Evolutionary conservation across 352 stramenopile species (phyloP), one percentile per base, ranked within the genome.

Genomic region (Pythium apleroticum): DNA sequence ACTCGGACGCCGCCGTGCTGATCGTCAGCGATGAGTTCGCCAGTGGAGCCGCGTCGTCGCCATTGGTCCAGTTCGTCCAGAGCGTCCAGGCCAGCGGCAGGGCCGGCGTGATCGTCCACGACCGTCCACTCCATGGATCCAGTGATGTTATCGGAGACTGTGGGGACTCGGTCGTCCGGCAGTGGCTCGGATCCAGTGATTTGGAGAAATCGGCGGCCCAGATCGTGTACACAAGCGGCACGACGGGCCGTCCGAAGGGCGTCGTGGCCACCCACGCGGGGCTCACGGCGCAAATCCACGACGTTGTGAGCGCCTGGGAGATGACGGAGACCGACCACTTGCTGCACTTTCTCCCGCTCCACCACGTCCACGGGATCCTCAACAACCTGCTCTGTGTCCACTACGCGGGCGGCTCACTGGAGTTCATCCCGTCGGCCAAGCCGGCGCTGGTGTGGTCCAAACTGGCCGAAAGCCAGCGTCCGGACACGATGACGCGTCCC

Each of bases 351-450:
- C 54, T 98, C 9, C 92, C 92, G 20, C 66, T 98, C 27, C 90
- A 98, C 58, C 92, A 97, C 61, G 78, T 97, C 8, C 91, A 98
- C 69, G 91, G 90, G 24, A 80, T 97, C 15, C 75, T 98, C 27
- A 98, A 97, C 77, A 96, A 95, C 52, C 46, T 96, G 20, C 65
- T 90, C 17, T 96, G 87, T 75, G 77, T 89, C 17, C 73, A 93
- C 59, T 94, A 84, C 62, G 76, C 75, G 22, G 91, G 91, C 27
- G 89, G 77, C 9, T 90, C 81, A 57, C 76, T 97, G 50, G 84
- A 97, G 73, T 96, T 96, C 63, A 63, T 95, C 20, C 25, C 64
- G 27, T 83, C 69, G 10, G 86, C 87, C 53, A 75, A 89, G 59
- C 56, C 86, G 22, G 66, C 66, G 1, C 22, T 78, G 2, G 80